Conservation (phyloP, 2,329 filamentous ascomycete species). For the Pseudogymnoascus sp. region DNA sequence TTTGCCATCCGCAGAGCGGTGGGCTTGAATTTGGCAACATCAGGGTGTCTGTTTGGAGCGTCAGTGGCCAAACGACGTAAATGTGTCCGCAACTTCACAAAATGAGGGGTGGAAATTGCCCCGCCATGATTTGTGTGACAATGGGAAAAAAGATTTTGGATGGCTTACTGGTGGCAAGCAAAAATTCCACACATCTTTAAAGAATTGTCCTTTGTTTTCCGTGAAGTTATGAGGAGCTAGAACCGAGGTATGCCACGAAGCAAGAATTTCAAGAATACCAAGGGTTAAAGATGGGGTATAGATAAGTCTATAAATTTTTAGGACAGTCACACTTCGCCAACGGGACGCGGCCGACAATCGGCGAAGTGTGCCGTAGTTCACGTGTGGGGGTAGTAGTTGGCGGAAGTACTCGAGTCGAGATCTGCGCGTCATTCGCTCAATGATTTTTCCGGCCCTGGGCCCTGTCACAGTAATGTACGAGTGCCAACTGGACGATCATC, state of each 20-base stretch:
- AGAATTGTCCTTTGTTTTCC: constrained; percentile 19
- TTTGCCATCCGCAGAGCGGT: constrained; percentile 89
- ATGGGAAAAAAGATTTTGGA: constrained; percentile 14
- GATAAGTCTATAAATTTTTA: constrained; percentile 8
- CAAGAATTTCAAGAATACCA: constrained; percentile 8
- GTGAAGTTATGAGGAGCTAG: background rate
- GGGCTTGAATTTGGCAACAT: constrained; percentile 94
- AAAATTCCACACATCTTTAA: constrained; percentile 92
- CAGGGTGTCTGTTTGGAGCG: constrained; percentile 60
- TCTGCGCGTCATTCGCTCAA: background rate
- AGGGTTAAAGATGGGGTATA: constrained; percentile 6
- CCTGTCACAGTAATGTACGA: background rate
- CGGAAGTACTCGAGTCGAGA: background rate
- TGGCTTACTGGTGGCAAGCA: constrained; percentile 76
- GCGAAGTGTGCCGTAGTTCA: background rate
- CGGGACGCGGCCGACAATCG: constrained; percentile 3
- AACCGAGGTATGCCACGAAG: background rate
- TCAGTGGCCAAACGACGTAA: background rate
- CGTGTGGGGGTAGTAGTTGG: background rate
- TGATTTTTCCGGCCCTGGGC: background rate
- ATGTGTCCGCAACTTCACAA: constrained; percentile 13
- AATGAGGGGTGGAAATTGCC: constrained; percentile 28
- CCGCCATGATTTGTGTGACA: constrained; percentile 28
- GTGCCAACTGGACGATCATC: background rate
- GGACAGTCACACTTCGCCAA: constrained; percentile 7